Base-by-base conservation (phyloP, 305 asterid species). In the Plantago lanceolata region DNA sequence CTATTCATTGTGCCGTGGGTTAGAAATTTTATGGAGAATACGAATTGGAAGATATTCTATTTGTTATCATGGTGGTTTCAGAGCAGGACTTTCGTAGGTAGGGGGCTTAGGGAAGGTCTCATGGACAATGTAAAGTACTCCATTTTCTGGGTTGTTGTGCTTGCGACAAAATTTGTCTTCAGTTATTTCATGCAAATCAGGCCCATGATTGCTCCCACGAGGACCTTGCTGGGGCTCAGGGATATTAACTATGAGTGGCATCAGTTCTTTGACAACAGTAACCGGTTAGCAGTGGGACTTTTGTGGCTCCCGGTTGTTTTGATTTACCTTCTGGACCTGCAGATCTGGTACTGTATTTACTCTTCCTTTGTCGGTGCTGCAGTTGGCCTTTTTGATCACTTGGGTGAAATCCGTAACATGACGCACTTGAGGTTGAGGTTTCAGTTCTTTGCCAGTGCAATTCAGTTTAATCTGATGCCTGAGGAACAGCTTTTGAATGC, bases 1-100 rank as follows among this genome's bases (percentile, higher is more conserved):
- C 79, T 93, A 56, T 89, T 93, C 74, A 20, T 87, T 63, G 52
- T 93, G 56, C 98, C 98, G 1, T 93, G 96, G 96, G 64, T 89
- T 64, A 80, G 96, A 66, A 89, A 89, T 73, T 87, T 82, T 67
- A 69, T 93, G 62, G 98, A 93, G 88, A 89, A 87, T 61, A 81
- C 90, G 6, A 89, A 93, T 61, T 93, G 96, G 98, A 89, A 79
- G 84, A 75, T 93, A 68, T 81, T 93, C 68, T 79, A 87, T 76
- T 19, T 84, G 88, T 71, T 93, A 68, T 77, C 95, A 6, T 93
- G 99, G 99, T 93, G 99, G 99, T 93, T 93, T 75, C 98, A 93
- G 68, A 77, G 94, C 81, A 82, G 90, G 74, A 84, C 80, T 44
- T 93, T 85, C 66, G 97, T 93, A 71, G 98, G 97, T 54, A 88